A percentile compares a stretch with the other conserved stretches of the same genome.
These are phyloP conservation scores for Barnettozyma vustinii DNA, from an alignment of 805 yeast genomes.

Conservation along the genomic window DNA sequence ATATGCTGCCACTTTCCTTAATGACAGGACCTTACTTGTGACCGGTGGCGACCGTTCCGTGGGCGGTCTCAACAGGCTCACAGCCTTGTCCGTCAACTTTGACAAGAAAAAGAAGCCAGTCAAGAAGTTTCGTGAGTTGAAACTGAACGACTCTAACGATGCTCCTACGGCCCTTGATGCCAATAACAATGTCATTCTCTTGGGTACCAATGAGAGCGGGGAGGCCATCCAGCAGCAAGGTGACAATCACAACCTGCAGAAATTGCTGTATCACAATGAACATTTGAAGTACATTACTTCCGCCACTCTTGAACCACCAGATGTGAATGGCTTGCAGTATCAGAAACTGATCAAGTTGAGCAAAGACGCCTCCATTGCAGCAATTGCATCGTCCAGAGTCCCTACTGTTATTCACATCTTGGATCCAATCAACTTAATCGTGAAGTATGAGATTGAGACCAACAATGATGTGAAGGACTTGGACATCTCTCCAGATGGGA, in stretches of 20 bases:
- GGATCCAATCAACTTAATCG: conserved; percentile 50
- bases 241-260: conserved; percentile 63
- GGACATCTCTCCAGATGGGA: conserved; percentile 66
- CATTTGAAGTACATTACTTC: conserved; percentile 66
- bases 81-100: conserved; percentile 61
- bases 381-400: conserved; percentile 60
- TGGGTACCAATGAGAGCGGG: conserved; percentile 75
- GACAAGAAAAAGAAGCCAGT: conserved; percentile 42
- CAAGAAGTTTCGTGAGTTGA: conserved; percentile 66
- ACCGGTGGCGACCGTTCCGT: conserved; percentile 71
- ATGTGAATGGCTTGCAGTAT: conserved; percentile 36
- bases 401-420: conserved; percentile 67
- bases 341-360: conserved; percentile 56
- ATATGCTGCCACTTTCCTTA: conserved; percentile 70
- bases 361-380: conserved; percentile 56
- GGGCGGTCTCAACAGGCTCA: conserved; percentile 53
- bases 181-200: conserved; percentile 44
- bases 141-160: conserved; percentile 64
- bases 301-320: conserved; percentile 48
- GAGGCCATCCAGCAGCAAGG: conserved; percentile 48
- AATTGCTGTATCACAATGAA: conserved; percentile 58
- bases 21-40: conserved; percentile 57
- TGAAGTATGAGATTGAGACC: conserved; percentile 53
- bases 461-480: conserved; percentile 57
- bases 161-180: conserved; percentile 79